These are phyloP conservation scores for Lonicera japonica DNA, from an alignment of 129 eudicot genomes.

Conservation along the genomic window DNA sequence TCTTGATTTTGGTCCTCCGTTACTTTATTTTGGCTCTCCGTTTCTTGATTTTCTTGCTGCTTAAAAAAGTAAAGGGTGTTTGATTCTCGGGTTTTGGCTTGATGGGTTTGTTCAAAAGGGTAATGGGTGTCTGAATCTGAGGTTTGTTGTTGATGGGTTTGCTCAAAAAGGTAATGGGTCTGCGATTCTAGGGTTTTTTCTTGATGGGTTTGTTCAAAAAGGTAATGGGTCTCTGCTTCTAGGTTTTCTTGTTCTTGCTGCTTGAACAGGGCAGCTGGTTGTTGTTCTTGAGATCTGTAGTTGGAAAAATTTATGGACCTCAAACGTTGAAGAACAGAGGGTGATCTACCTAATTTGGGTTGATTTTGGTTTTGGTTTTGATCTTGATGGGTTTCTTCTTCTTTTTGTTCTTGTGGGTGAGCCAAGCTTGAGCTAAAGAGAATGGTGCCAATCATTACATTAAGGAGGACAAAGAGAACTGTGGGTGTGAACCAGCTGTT, in stretches of 20 bases:
- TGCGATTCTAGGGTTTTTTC: conserved; percentile 18
- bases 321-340: conserved; percentile 66
- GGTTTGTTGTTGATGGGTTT: conserved; percentile 13
- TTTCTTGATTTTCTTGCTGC: conserved; percentile 8
- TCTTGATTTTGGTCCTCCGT: not conserved
- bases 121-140: conserved; percentile 4
- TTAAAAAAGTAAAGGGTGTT: conserved; percentile 25
- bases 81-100: not conserved
- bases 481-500: conserved; percentile 90
- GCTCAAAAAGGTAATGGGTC: conserved; percentile 30
- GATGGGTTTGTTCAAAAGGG: conserved; percentile 10
- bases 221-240: conserved; percentile 30
- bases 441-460: conserved; percentile 82
- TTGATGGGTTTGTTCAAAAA: conserved; percentile 21
- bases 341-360: conserved; percentile 36
- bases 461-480: conserved; percentile 76
- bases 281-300: conserved; percentile 32
- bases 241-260: conserved; percentile 9
- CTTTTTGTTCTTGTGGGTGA: conserved; percentile 17
- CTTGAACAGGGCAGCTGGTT: conserved; percentile 6
- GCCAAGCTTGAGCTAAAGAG: conserved; percentile 51
- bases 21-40: conserved; percentile 7
- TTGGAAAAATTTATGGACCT: conserved; percentile 51
- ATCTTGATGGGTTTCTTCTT: conserved; percentile 10
- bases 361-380: conserved; percentile 5